phyloP scores from a whole-genome alignment of 352 stramenopile species.

The Phytophthora capsici region DNA sequence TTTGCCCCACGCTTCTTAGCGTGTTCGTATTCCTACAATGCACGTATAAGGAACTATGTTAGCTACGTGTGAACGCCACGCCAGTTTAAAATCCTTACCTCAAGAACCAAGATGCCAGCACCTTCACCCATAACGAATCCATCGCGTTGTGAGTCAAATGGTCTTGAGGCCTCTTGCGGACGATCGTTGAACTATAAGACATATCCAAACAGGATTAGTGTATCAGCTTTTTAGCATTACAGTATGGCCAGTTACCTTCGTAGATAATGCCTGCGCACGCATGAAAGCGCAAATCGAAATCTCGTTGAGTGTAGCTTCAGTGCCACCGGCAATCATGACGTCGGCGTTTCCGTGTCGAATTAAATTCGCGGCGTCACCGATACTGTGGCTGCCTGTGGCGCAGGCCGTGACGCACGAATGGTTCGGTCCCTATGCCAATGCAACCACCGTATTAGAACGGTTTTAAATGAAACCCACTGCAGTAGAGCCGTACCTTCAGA shows the following conservation, averaged over 20 bases:
- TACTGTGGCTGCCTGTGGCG: conserved; percentile 96
- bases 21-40: conserved; percentile 84
- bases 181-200: conserved; percentile 93
- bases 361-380: conserved; percentile 94
- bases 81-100: conserved; percentile 30
- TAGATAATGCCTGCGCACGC: conserved; percentile 95
- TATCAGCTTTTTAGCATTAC: neutral
- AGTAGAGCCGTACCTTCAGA: conserved; percentile 63
- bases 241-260: conserved; percentile 51
- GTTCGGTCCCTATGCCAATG: conserved; percentile 89
- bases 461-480: neutral
- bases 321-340: conserved; percentile 96
- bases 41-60: neutral
- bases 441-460: neutral
- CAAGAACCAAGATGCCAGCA: conserved; percentile 69
- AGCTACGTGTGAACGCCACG: neutral
- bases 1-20: conserved; percentile 91
- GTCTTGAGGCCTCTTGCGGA: conserved; percentile 88
- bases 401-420: conserved; percentile 97
- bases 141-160: conserved; percentile 95
- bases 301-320: conserved; percentile 94
- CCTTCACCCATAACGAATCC: conserved; percentile 98
- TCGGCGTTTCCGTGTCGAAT: conserved; percentile 91
- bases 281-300: conserved; percentile 95
- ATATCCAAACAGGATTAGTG: conserved; percentile 2